Conservation (phyloP, 1,139 yeast genomes). For the Yamadazyma diddensiae region DNA sequence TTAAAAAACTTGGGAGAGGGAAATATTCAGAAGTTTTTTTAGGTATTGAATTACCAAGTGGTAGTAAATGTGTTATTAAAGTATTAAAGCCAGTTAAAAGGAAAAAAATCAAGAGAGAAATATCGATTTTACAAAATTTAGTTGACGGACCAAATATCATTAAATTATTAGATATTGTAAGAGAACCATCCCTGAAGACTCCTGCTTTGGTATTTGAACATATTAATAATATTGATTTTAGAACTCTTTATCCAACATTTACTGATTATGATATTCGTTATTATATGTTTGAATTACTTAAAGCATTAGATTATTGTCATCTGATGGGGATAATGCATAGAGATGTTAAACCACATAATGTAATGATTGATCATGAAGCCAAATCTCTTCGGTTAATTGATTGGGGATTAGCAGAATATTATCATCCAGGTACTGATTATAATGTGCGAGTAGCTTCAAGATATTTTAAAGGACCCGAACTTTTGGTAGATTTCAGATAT, state of each 20-base stretch:
- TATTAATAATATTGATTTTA: slow-evolving; percentile 85
- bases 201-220: slow-evolving; percentile 94
- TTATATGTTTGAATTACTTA: slow-evolving; percentile 84
- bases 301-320: slow-evolving; percentile 90
- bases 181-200: slow-evolving; percentile 87
- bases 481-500: slow-evolving; percentile 86
- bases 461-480: slow-evolving; percentile 96
- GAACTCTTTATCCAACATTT: slow-evolving; percentile 88
- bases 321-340: slow-evolving; percentile 98
- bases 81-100: slow-evolving; percentile 96
- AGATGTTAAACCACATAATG: slow-evolving; percentile 97
- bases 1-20: slow-evolving; percentile 47
- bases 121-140: slow-evolving; percentile 85
- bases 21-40: slow-evolving; percentile 48
- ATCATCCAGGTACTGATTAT: slow-evolving; percentile 91
- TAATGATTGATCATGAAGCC: slow-evolving; percentile 90
- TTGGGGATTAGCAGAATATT: slow-evolving; percentile 98
- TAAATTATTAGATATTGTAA: slow-evolving; percentile 76
- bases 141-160: slow-evolving; percentile 86
- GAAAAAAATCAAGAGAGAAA: slow-evolving; percentile 94
- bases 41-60: slow-evolving; percentile 32
- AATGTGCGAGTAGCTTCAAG: slow-evolving; percentile 98
- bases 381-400: slow-evolving; percentile 80
- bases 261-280: slow-evolving; percentile 78
- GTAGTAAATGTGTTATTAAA: slow-evolving; percentile 70